Evolutionary conservation across 495 filamentous ascomycete genomes (phyloP), one percentile per base, ranked within the genome.

Genomic region (Penicillium paradoxum): DNA sequence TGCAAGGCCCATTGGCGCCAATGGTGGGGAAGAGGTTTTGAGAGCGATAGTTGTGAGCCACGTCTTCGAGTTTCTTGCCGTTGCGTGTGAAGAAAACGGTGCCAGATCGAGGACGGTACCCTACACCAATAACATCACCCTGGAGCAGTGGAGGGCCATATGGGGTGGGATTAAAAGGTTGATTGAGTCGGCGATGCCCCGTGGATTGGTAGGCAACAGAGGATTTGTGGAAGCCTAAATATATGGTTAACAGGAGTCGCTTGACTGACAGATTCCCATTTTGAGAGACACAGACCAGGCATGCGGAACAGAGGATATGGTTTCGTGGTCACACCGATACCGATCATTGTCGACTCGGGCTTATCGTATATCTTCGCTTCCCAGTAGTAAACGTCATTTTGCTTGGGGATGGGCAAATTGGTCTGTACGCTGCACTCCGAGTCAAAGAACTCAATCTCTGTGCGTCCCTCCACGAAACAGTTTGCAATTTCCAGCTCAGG

Each of bases 341-440:
- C 90, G 37, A 98, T 77, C 52, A 88, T 71, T 0, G 91, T 90
- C 14, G 75, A 79, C 32, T 97, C 93, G 3, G 93, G 92, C 70
- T 97, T 97, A 48, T 97, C 95, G 70, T 93, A 97, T 36, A 98
- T 85, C 72, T 98, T 98, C 13, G 93, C 89, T 65, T 98, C 93
- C 93, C 93, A 98, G 68, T 98, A 98, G 64, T 97, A 97, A 13
- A 97, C 91, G 65, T 98, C 93, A 60, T 98, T 97, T 65, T 98
- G 93, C 67, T 98, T 98, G 19, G 93, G 93, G 32, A 98, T 86
- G 0, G 93, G 93, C 34, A 98, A 73, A 58, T 98, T 98, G 68
- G 87, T 96, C 77, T 97, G 89, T 43, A 97, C 95, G 64, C 90
- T 95, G 71, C 93, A 97, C 67, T 93, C 95, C 10, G 89, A 90